Evolutionary conservation across 768 basidiomycete species (phyloP).

Genomic region (Russula sp.): DNA sequence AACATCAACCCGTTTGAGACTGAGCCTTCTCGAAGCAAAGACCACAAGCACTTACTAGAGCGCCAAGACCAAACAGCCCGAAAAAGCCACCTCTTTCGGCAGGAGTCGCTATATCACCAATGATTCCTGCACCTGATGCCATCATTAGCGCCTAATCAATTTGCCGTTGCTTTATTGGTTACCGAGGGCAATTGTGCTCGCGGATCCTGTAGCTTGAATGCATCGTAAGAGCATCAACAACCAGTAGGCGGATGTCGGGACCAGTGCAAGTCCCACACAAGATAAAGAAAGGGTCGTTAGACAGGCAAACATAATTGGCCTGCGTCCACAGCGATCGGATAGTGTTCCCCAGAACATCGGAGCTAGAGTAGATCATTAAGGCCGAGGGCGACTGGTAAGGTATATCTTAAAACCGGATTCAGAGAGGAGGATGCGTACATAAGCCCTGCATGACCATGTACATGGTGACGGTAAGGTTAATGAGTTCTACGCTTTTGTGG

Average conservation of each 20-base stretch:
- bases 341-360: conserved; percentile 64
- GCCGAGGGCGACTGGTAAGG: background rate
- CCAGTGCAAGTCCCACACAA: conserved; percentile 61
- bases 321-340: conserved; percentile 62
- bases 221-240: conserved; percentile 73
- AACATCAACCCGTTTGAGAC: background rate
- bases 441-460: conserved; percentile 70
- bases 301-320: conserved; percentile 62
- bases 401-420: too few relatives aligned
- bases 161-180: background rate
- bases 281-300: conserved; percentile 59
- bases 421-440: conserved; percentile 40
- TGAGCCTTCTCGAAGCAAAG: background rate
- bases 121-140: conserved; percentile 61
- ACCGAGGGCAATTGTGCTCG: conserved; percentile 76
- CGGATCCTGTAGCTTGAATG: conserved; percentile 74
- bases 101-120: conserved; percentile 72
- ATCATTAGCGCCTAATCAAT: background rate
- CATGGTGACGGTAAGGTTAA: conserved; percentile 77
- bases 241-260: conserved; percentile 66
- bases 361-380: conserved; percentile 33
- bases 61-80: conserved; percentile 62
- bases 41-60: conserved; percentile 47
- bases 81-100: conserved; percentile 73
- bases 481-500: conserved; percentile 61